phyloP scores from a whole-genome alignment of 202 grass and related monocot species.

The Zizania palustris region DNA sequence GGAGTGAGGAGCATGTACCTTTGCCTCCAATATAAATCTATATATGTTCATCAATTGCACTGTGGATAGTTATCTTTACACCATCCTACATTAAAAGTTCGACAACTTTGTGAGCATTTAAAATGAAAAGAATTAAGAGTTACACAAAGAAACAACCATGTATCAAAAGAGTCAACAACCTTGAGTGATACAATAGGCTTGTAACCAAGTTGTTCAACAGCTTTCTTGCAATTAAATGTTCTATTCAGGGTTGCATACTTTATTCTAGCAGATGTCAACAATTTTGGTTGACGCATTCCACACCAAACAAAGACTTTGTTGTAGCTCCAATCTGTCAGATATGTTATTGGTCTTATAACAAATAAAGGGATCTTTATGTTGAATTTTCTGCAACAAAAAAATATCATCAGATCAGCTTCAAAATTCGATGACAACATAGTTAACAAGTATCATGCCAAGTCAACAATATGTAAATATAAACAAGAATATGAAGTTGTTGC shows the following conservation, averaged over 20 bases:
- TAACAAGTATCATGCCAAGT: too few species aligned
- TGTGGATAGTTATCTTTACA: conserved; percentile 46
- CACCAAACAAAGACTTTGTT: conserved; percentile 45
- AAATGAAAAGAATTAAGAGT: not conserved
- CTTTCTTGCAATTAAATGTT: conserved; percentile 65
- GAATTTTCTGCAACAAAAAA: conserved; percentile 48
- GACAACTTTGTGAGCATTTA: not conserved
- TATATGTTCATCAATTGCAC: conserved; percentile 43
- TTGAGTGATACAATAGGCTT: conserved; percentile 63
- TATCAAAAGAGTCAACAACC: conserved; percentile 29
- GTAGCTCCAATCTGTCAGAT: conserved; percentile 55
- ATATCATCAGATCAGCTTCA: not conserved
- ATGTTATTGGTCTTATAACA: conserved; percentile 54
- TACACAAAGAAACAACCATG: not conserved
- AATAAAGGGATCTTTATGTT: conserved; percentile 61
- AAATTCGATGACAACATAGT: not conserved
- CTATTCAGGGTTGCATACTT: conserved; percentile 60
- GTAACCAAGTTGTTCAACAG: conserved; percentile 66
- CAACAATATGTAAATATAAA: too few species aligned
- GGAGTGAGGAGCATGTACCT: not conserved
- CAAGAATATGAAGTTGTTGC: too few species aligned
- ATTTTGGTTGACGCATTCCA: conserved; percentile 48
- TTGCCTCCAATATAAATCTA: not conserved
- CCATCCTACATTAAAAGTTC: conserved; percentile 50
- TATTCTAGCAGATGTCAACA: conserved; percentile 52